Conservation (phyloP, 2,329 filamentous ascomycete genomes). For the Penicillium hesseltinei region DNA sequence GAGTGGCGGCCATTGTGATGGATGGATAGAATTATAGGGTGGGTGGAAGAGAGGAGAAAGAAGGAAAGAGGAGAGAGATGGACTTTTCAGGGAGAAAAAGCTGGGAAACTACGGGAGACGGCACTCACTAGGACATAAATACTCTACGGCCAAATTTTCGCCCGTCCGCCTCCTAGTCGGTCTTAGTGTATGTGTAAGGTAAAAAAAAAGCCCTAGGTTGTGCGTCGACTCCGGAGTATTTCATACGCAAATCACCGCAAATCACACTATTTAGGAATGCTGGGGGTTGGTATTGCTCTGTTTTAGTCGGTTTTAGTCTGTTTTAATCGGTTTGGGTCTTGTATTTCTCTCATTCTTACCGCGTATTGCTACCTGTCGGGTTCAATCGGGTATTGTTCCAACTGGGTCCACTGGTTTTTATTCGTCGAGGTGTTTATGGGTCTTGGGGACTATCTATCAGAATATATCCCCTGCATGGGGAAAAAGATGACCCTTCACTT, state of each 20-base stretch:
- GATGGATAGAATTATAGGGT: slow-evolving; percentile 33
- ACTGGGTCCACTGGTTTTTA: slow-evolving; percentile 6
- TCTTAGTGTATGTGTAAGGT: slow-evolving; percentile 29
- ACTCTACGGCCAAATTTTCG: slow-evolving; percentile 41
- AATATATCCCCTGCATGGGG: slow-evolving; percentile 6
- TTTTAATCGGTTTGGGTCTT: not conserved
- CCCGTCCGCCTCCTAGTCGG: slow-evolving; percentile 34
- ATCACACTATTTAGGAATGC: slow-evolving; percentile 21
- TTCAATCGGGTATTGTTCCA: slow-evolving; percentile 13
- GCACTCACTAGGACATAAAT: slow-evolving; percentile 35
- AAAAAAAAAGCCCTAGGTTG: slow-evolving; percentile 32
- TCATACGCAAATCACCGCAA: slow-evolving; percentile 17
- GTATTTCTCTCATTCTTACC: slow-evolving; percentile 20
- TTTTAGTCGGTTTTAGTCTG: slow-evolving; percentile 3
- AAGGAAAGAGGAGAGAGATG: slow-evolving; percentile 25
- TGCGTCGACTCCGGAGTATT: slow-evolving; percentile 22
- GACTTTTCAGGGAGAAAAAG: slow-evolving; percentile 38
- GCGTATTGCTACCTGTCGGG: slow-evolving; percentile 17
- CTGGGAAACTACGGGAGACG: slow-evolving; percentile 35
- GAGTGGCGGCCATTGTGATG: slow-evolving; percentile 76
- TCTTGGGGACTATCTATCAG: not conserved
- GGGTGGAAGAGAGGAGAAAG: slow-evolving; percentile 26
- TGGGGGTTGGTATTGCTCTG: slow-evolving; percentile 9
- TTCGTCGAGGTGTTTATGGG: not conserved
- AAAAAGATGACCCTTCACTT: slow-evolving; percentile 1